Base-by-base conservation (phyloP, 805 yeast genomes). In the Yarrowia sp. region DNA sequence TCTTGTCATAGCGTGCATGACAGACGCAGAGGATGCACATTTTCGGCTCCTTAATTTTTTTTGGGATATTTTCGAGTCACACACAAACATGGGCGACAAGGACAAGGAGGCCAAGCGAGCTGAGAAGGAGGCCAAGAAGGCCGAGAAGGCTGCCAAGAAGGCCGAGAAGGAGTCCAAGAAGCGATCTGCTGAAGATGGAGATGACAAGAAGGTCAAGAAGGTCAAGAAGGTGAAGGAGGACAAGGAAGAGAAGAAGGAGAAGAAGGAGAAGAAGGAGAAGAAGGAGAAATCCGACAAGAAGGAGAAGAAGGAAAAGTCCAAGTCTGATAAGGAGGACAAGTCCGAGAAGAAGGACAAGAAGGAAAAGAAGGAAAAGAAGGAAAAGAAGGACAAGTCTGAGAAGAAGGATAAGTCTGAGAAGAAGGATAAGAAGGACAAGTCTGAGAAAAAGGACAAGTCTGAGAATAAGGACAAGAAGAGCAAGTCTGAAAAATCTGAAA, bases 381-480 rank as follows among this genome's bases (percentile, higher is more conserved):
- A 51, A 42, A 63, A 63, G 46, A 9, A 33, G 36, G 42, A 51
- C n/a, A 56, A 49, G 47, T 60, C 36, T 36, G 31, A 25, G 12
- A 39, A 67, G 39, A 46, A 44, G 60, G 49, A 61, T n/a, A 60
- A 60, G 62, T 47, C 49, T 21, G 53, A 47, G 14, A 42, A 62
- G 39, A 32, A 42, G 58, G 38, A 41, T 16, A 62, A 63, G 61
- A 53, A 46, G 41, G 63, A 62, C 10, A 62, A 63, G 49, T 41
- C 35, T 22, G 63, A 63, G 13, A 39, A 60, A 47, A 62, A 60
- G 27, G 53, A 41, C n/a, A 62, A 63, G 47, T 41, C 35, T 27
- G 63, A 62, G 12, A 38, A 35, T 8, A 36, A 62, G 36, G 33
- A 46, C 7, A 33, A 53, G 47, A 44, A 55, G 29, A 62, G 51